Conservation (phyloP, 2,329 filamentous ascomycete species). For the Cercospora sesami region DNA sequence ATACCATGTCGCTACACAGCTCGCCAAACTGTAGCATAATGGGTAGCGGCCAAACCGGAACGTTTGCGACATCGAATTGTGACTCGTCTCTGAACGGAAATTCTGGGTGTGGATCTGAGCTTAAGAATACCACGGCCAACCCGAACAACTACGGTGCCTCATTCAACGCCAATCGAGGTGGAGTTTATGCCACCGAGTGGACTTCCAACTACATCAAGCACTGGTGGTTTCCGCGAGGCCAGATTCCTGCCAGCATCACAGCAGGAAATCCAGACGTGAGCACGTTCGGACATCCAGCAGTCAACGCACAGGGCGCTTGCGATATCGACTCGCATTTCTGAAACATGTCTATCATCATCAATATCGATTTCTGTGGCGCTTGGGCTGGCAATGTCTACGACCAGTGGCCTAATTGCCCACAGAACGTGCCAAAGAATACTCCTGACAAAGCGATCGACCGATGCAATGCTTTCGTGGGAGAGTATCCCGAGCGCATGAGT, state of each 20-base stretch:
- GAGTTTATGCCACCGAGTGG: constrained; percentile 42
- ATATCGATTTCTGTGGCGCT: constrained; percentile 45
- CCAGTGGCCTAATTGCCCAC: constrained; percentile 34
- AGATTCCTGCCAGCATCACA: constrained; percentile 46
- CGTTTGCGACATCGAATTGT: constrained; percentile 34
- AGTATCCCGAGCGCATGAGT: constrained; percentile 36
- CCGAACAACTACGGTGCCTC: constrained; percentile 39
- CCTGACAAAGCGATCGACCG: constrained; percentile 21
- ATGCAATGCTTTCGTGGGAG: constrained; percentile 39
- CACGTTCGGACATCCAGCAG: constrained; percentile 61
- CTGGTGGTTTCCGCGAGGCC: constrained; percentile 41
- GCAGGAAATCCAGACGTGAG: constrained; percentile 57
- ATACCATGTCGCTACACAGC: constrained; percentile 39
- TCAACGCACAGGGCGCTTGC: constrained; percentile 58
- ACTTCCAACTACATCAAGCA: constrained; percentile 38
- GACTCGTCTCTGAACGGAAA: constrained; percentile 30
- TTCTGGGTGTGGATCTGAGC: constrained; percentile 36
- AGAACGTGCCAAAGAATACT: constrained; percentile 17
- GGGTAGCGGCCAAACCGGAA: constrained; percentile 35
- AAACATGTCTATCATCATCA: constrained; percentile 44
- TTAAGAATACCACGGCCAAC: constrained; percentile 24
- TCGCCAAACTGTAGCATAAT: constrained; percentile 35
- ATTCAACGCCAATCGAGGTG: constrained; percentile 38
- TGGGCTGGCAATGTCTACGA: constrained; percentile 40
- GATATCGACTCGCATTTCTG: constrained; percentile 41